Evolutionary conservation across 2,329 filamentous ascomycete species (phyloP).

Genomic region (Penicillium crustosum): DNA sequence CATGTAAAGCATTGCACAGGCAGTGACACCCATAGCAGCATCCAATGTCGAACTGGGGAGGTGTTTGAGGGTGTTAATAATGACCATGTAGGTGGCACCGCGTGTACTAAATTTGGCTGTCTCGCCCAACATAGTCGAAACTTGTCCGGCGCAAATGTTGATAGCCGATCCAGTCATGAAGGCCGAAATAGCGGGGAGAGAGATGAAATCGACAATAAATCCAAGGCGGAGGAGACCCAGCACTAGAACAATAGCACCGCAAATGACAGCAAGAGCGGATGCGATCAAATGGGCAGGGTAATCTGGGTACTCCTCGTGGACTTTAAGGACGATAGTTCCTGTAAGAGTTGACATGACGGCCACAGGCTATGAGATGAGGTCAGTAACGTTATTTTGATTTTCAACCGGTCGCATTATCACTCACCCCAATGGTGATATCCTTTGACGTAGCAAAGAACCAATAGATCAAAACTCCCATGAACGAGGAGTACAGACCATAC

Average conservation of each 20-base stretch:
- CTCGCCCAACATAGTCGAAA: slow-evolving; percentile 79
- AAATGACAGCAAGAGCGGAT: slow-evolving; percentile 73
- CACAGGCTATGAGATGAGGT: slow-evolving; percentile 65
- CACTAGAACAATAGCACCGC: slow-evolving; percentile 72
- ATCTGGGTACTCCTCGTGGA: slow-evolving; percentile 56
- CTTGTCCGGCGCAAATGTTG: slow-evolving; percentile 81
- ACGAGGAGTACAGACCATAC: slow-evolving; percentile 90
- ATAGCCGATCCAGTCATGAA: slow-evolving; percentile 97
- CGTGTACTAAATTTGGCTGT: slow-evolving; percentile 64
- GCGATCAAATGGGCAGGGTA: slow-evolving; percentile 67
- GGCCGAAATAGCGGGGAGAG: slow-evolving; percentile 82
- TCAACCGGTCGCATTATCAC: slow-evolving; percentile 4
- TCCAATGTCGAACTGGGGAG: slow-evolving; percentile 69
- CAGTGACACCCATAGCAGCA: slow-evolving; percentile 83
- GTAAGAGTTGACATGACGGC: slow-evolving; percentile 92
- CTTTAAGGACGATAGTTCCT: slow-evolving; percentile 73
- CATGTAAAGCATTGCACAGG: slow-evolving; percentile 72
- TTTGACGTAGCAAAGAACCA: slow-evolving; percentile 99
- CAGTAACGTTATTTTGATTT: background rate
- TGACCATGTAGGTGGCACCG: slow-evolving; percentile 74
- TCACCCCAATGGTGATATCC: slow-evolving; percentile 74
- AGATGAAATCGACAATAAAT: slow-evolving; percentile 91
- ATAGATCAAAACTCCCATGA: slow-evolving; percentile 91
- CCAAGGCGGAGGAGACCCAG: slow-evolving; percentile 79
- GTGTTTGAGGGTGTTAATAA: slow-evolving; percentile 78